Percentiles rank a stretch among this genome's conserved stretches.
Conservation (phyloP, 2,329 filamentous ascomycete genomes). For the Byssoonygena ceratinophila region DNA sequence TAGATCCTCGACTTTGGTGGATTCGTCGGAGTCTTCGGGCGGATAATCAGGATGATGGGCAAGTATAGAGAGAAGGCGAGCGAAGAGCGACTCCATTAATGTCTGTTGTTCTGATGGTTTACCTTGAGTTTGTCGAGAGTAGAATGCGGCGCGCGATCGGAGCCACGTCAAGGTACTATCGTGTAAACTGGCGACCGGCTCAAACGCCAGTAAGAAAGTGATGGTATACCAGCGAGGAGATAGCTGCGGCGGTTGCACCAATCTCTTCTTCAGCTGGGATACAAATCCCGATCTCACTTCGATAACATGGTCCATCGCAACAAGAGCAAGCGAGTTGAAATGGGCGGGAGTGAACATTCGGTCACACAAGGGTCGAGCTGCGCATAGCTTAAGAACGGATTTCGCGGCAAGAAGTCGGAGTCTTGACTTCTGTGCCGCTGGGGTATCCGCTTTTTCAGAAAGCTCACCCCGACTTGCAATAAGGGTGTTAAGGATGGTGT, state of each 20-base stretch:
- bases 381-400: constrained; percentile 72
- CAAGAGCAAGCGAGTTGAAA: constrained; percentile 71
- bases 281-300: constrained; percentile 71
- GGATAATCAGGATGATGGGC: constrained; percentile 88
- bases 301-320: constrained; percentile 65
- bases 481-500: constrained; percentile 67
- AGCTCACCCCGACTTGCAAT: constrained; percentile 69
- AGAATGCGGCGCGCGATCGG: constrained; percentile 62
- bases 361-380: constrained; percentile 60
- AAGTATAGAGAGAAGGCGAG: constrained; percentile 72
- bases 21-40: constrained; percentile 24
- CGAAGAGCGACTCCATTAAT: constrained; percentile 69
- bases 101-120: constrained; percentile 42
- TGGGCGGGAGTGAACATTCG: constrained; percentile 58
- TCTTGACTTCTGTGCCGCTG: constrained; percentile 65
- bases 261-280: constrained; percentile 67
- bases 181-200: constrained; percentile 64
- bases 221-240: constrained; percentile 81
- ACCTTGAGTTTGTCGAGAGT: constrained; percentile 40
- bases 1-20: constrained; percentile 48
- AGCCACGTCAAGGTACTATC: constrained; percentile 78
- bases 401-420: constrained; percentile 73
- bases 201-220: constrained; percentile 82
- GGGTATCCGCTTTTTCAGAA: constrained; percentile 63
- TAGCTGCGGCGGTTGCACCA: constrained; percentile 51